phyloP scores from a whole-genome alignment of 441 rosid species.

The Erodium texanum region DNA sequence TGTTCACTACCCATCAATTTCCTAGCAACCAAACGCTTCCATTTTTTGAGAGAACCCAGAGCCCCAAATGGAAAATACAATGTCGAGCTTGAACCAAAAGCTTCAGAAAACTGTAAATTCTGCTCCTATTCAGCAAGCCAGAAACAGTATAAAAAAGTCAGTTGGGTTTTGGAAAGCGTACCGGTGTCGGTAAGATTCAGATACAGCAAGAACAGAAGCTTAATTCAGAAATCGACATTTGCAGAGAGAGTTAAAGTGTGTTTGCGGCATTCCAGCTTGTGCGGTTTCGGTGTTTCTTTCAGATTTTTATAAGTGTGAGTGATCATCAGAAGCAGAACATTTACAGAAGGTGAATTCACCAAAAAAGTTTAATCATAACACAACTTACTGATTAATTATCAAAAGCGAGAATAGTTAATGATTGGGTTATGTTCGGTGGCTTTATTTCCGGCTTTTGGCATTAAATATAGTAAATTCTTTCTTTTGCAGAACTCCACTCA shows the following conservation, averaged over 20 bases:
- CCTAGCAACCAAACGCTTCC: constrained; percentile 1
- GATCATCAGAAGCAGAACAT: background rate
- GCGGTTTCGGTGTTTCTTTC: background rate
- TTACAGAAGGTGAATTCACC: background rate
- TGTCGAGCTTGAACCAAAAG: background rate
- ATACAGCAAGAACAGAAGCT: background rate
- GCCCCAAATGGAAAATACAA: background rate
- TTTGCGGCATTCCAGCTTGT: background rate
- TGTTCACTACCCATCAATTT: background rate
- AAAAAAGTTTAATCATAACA: no score
- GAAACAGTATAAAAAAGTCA: background rate
- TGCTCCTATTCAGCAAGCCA: background rate
- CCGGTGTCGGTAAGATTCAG: constrained; percentile 1
- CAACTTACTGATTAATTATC: no score
- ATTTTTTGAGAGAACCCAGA: background rate
- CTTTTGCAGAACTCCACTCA: no score
- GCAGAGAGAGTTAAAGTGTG: background rate
- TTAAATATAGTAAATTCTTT: no score
- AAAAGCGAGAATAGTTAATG: no score
- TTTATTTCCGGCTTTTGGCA: no score
- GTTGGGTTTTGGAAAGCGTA: constrained; percentile 5
- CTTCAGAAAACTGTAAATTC: background rate
- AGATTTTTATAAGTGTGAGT: background rate
- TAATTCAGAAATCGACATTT: background rate
- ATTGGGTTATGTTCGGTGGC: no score